phyloP scores from a whole-genome alignment of 768 basidiomycete genomes.

The Phylloporus sp. region DNA sequence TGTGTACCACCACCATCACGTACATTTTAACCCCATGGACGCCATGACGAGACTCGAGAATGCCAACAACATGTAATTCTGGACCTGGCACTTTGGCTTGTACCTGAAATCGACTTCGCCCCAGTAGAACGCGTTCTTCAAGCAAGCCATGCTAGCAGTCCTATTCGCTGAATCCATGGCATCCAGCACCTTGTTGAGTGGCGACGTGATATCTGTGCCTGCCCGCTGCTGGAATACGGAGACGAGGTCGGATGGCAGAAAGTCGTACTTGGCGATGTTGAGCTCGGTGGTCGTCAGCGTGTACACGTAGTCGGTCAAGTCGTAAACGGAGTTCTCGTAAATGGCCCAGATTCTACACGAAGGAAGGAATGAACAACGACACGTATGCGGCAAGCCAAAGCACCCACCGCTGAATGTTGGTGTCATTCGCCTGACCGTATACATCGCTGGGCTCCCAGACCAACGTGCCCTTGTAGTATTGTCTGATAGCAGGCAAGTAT shows the following conservation, averaged over 20 bases:
- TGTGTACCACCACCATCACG: slow-evolving; percentile 25
- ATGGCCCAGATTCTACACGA: slow-evolving; percentile 50
- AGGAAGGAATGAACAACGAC: slow-evolving; percentile 4
- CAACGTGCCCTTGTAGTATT: slow-evolving; percentile 56
- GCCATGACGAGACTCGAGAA: slow-evolving; percentile 51
- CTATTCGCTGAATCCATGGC: slow-evolving; percentile 35
- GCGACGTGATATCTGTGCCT: slow-evolving; percentile 55
- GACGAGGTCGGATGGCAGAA: slow-evolving; percentile 47
- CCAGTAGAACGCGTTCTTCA: slow-evolving; percentile 56
- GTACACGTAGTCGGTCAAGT: slow-evolving; percentile 63
- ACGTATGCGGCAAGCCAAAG: slow-evolving; percentile 8
- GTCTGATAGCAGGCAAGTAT: slow-evolving; percentile 50
- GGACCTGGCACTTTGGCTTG: slow-evolving; percentile 51
- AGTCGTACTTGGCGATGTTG: slow-evolving; percentile 42
- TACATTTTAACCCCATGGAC: slow-evolving; percentile 57
- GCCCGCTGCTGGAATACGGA: slow-evolving; percentile 52
- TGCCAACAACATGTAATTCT: slow-evolving; percentile 54
- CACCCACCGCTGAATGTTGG: slow-evolving; percentile 30
- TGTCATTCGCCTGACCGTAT: slow-evolving; percentile 32
- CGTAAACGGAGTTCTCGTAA: slow-evolving; percentile 54
- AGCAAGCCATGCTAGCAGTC: slow-evolving; percentile 44
- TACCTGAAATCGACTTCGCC: slow-evolving; percentile 57
- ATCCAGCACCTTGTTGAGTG: slow-evolving; percentile 43
- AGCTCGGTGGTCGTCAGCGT: slow-evolving; percentile 44
- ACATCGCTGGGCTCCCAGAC: slow-evolving; percentile 45